Evolutionary conservation across 225 moss, liverwort and hornwort genomes (phyloP).

Genomic region (Thuidium tamariscinum): DNA sequence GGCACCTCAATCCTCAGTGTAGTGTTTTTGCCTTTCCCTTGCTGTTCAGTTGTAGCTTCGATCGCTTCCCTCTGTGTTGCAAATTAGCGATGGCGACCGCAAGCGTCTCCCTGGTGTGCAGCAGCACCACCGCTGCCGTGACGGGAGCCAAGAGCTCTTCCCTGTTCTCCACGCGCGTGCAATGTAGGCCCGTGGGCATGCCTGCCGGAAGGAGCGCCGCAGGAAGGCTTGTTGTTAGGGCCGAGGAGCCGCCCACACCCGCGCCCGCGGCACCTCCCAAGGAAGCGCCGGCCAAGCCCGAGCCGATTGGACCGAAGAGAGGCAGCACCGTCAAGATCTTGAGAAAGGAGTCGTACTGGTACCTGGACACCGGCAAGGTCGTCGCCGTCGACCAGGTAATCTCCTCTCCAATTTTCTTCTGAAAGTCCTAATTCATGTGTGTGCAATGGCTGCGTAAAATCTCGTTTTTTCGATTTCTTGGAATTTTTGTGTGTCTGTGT

Average conservation of each 20-base stretch:
- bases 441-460: not conserved
- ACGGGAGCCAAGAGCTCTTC: slow-evolving; percentile 15
- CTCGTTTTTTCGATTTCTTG: not conserved
- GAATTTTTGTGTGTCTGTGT: no score
- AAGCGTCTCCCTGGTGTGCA: slow-evolving; percentile 12
- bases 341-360: slow-evolving; percentile 84
- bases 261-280: not conserved
- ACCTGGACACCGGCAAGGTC: slow-evolving; percentile 59
- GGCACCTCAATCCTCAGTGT: not conserved
- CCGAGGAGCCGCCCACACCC: not conserved
- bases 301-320: slow-evolving; percentile 30
- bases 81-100: slow-evolving; percentile 16
- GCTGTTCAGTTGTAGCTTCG: not conserved
- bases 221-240: slow-evolving; percentile 14
- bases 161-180: slow-evolving; percentile 33
- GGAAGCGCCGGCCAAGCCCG: not conserved
- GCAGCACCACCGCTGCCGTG: not conserved
- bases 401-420: not conserved
- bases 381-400: slow-evolving; percentile 73
- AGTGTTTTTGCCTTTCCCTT: not conserved
- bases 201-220: not conserved
- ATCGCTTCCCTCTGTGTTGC: not conserved
- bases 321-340: slow-evolving; percentile 52
- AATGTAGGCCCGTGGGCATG: slow-evolving; percentile 13
- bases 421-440: not conserved